These are phyloP conservation scores for Saturnispora hagleri DNA, from an alignment of 805 yeast species.

Conservation along the genomic window DNA sequence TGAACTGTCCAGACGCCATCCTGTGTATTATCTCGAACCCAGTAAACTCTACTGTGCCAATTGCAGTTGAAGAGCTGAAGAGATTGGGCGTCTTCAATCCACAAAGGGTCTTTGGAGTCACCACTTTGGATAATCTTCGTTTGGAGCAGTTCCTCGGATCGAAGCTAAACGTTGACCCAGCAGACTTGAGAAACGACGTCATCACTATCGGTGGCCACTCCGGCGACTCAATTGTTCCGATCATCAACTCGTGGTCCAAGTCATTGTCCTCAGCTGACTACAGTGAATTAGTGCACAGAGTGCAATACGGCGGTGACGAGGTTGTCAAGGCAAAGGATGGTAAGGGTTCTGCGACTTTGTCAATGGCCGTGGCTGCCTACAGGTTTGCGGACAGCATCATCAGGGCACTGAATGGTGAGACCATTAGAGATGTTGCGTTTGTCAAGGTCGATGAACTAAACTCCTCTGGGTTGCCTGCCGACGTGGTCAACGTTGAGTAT, in stretches of 20 bases:
- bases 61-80: slow-evolving; percentile 88
- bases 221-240: slow-evolving; percentile 91
- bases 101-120: slow-evolving; percentile 88
- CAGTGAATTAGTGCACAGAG: slow-evolving; percentile 70
- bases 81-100: slow-evolving; percentile 83
- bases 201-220: slow-evolving; percentile 97
- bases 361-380: slow-evolving; percentile 83
- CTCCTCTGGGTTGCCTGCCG: slow-evolving; percentile 35
- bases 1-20: slow-evolving; percentile 75
- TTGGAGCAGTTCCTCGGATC: slow-evolving; percentile 75
- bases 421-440: slow-evolving; percentile 38
- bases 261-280: slow-evolving; percentile 53
- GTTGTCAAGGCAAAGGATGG: slow-evolving; percentile 81
- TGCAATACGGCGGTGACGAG: slow-evolving; percentile 90
- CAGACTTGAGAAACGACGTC: slow-evolving; percentile 50
- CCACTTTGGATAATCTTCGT: slow-evolving; percentile 88
- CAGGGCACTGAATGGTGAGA: slow-evolving; percentile 40
- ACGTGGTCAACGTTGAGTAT: slow-evolving; percentile 31
- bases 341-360: slow-evolving; percentile 76
- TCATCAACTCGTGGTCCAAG: slow-evolving; percentile 70
- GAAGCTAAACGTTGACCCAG: slow-evolving; percentile 65
- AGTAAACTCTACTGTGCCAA: slow-evolving; percentile 95
- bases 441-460: slow-evolving; percentile 46
- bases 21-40: slow-evolving; percentile 85
- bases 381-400: slow-evolving; percentile 60